Percentiles rank a stretch among this genome's conserved stretches.
Evolutionary conservation across 2,329 filamentous ascomycete species (phyloP).

Genomic region (Xylaria hypoxylon): DNA sequence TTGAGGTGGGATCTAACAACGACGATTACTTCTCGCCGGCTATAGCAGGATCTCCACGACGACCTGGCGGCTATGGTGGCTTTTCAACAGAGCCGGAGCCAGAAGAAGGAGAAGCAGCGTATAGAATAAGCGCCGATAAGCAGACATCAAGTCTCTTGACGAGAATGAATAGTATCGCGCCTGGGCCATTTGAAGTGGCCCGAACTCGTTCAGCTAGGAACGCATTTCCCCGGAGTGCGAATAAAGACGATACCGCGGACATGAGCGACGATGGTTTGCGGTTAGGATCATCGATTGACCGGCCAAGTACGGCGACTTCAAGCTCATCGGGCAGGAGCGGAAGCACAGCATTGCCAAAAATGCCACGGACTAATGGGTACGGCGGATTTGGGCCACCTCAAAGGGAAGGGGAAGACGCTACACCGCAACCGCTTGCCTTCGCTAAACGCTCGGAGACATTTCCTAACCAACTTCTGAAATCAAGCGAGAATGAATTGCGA

Average conservation of each 20-base stretch:
- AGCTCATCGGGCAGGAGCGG: constrained; percentile 49
- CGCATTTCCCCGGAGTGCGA: constrained; percentile 51
- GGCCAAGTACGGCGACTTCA: constrained; percentile 49
- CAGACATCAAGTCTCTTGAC: constrained; percentile 61
- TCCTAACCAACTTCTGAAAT: constrained; percentile 54
- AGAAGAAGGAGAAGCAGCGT: constrained; percentile 56
- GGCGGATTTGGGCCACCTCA: constrained; percentile 67
- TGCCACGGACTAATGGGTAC: constrained; percentile 65
- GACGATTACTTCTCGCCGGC: constrained; percentile 61
- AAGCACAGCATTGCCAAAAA: constrained; percentile 53
- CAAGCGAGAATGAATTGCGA: constrained; percentile 35
- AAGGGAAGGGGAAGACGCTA: constrained; percentile 53
- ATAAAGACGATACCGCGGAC: constrained; percentile 40
- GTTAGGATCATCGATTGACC: constrained; percentile 42
- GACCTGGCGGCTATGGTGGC: constrained; percentile 64
- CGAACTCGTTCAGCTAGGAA: constrained; percentile 53
- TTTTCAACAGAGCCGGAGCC: constrained; percentile 55
- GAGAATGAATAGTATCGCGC: constrained; percentile 73
- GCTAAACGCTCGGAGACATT: constrained; percentile 66
- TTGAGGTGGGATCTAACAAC: constrained; percentile 55
- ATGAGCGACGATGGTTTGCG: constrained; percentile 43
- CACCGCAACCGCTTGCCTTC: constrained; percentile 54
- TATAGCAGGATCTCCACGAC: constrained; percentile 59
- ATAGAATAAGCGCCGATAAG: constrained; percentile 62
- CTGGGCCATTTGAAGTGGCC: constrained; percentile 72